Evolutionary conservation across 208 protist species (phyloP), one percentile per base, ranked within the genome.

Genomic region (Naegleria gruberi): DNA sequence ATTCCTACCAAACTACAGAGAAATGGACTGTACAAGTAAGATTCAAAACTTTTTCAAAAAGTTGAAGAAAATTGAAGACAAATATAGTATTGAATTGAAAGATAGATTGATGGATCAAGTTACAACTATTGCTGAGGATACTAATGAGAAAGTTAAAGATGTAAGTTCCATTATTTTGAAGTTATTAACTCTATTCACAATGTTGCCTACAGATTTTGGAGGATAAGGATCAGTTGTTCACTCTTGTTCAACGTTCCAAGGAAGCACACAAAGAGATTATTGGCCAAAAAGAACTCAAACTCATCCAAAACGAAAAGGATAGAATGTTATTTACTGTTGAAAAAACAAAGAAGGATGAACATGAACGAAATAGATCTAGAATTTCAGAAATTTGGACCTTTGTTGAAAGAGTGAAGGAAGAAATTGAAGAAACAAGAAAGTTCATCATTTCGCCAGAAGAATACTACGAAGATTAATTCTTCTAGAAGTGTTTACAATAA

Each of bases 341-440:
- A 34, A 86, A 86, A 30, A 40, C 34, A 4, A 86, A 86, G 82
- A 34, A 34, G n/a, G 82, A 86, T 44, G 82, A 86, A n/a, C 82
- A 86, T 46, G 41, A 30, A 30, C 43, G 82, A 46, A 86, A 86
- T 30, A 86, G 82, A 86, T 15, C 41, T 26, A 7, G 82, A 7
- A 86, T 86, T n/a, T 86, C 82, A 34, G 82, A 86, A 46, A 86
- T 86, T 46, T 46, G 43, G 37, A 86, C 42, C 34, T 86, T 86
- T 86, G 82, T 46, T 17, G 41, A 86, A 42, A 42, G 42, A 46
- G 42, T 86, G 0, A 46, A 86, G 45, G 41, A 86, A 40, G 82
- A 86, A 86, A 46, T 86, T 42, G 34, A 86, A 30, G 82, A 86
- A 86, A 65, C 51, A 1, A 4, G 51, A 65, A 65, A 65, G 30